A percentile compares a stretch with the other conserved stretches of the same genome.
phyloP scores from a whole-genome alignment of 192 early-diverging fungal species.

The Dimargaris verticillata region DNA sequence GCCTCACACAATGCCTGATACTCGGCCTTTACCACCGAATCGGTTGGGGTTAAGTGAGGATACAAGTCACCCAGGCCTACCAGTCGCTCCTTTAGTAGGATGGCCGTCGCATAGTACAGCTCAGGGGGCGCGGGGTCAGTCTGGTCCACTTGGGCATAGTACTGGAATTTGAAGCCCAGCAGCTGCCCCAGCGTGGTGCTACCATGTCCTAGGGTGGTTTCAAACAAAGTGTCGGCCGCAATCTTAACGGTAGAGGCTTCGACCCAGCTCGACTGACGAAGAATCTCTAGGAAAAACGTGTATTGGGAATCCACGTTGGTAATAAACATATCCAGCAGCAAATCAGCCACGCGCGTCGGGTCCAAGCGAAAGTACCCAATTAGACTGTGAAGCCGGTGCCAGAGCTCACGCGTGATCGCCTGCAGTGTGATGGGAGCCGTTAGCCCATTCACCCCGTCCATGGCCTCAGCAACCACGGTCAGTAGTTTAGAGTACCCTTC shows the following conservation, averaged over 20 bases:
- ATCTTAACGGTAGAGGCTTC: not conserved
- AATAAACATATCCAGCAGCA: conserved; percentile 59
- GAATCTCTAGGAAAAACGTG: conserved; percentile 50
- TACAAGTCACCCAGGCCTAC: conserved; percentile 42
- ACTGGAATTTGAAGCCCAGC: conserved; percentile 59
- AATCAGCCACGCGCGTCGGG: conserved; percentile 65
- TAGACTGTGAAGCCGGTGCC: conserved; percentile 1
- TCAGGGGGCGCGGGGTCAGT: conserved; percentile 20
- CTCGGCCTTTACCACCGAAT: conserved; percentile 31
- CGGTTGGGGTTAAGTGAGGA: conserved; percentile 37
- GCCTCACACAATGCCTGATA: conserved; percentile 24
- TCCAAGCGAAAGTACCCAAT: conserved; percentile 62
- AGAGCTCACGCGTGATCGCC: conserved; percentile 12
- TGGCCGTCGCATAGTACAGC: conserved; percentile 36
- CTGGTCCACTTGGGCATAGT: conserved; percentile 24
- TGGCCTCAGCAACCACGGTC: conserved; percentile 27
- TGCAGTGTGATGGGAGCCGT: conserved; percentile 10
- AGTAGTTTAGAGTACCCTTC: conserved; percentile 69
- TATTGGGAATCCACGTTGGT: conserved; percentile 46
- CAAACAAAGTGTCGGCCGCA: not conserved
- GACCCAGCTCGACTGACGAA: conserved; percentile 34
- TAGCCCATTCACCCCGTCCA: conserved; percentile 14
- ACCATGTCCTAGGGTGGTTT: not conserved
- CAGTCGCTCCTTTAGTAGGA: conserved; percentile 32
- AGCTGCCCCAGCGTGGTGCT: conserved; percentile 34